Conservation (phyloP, 2,329 filamentous ascomycete genomes). For the Trichothecium roseum region DNA sequence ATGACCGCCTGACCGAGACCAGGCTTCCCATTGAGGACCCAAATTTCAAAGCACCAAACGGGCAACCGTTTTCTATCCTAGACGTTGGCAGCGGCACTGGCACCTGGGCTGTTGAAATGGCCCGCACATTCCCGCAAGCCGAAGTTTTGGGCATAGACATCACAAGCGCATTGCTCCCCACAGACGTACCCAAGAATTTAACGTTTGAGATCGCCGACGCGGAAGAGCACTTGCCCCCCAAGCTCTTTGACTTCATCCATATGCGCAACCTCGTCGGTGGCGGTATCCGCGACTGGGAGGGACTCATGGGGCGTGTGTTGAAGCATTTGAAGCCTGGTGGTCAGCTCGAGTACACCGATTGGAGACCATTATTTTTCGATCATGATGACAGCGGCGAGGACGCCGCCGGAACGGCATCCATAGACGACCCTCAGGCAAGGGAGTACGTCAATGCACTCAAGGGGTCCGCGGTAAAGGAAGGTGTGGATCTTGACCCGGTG, state of each 20-base stretch:
- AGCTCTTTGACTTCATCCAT: slow-evolving; percentile 29
- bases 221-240: slow-evolving; percentile 25
- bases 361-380: slow-evolving; percentile 27
- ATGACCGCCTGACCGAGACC: slow-evolving; percentile 18
- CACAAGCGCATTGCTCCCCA: slow-evolving; percentile 27
- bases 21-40: slow-evolving; percentile 17
- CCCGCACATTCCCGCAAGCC: slow-evolving; percentile 25
- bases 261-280: slow-evolving; percentile 31
- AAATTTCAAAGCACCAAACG: not conserved
- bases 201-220: slow-evolving; percentile 50
- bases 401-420: slow-evolving; percentile 9
- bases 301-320: slow-evolving; percentile 23
- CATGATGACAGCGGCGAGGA: slow-evolving; percentile 21
- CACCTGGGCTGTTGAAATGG: slow-evolving; percentile 32
- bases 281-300: slow-evolving; percentile 31
- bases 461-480: slow-evolving; percentile 12
- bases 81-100: slow-evolving; percentile 33
- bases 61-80: slow-evolving; percentile 17
- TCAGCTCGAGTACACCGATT: slow-evolving; percentile 32
- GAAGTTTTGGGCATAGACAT: slow-evolving; percentile 30
- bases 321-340: slow-evolving; percentile 31
- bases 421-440: slow-evolving; percentile 9
- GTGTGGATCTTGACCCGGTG: slow-evolving; percentile 29
- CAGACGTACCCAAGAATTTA: slow-evolving; percentile 45
- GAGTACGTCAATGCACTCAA: slow-evolving; percentile 18